phyloP scores from a whole-genome alignment of 805 yeast species.

The Wickerhamiella occidentalis region DNA sequence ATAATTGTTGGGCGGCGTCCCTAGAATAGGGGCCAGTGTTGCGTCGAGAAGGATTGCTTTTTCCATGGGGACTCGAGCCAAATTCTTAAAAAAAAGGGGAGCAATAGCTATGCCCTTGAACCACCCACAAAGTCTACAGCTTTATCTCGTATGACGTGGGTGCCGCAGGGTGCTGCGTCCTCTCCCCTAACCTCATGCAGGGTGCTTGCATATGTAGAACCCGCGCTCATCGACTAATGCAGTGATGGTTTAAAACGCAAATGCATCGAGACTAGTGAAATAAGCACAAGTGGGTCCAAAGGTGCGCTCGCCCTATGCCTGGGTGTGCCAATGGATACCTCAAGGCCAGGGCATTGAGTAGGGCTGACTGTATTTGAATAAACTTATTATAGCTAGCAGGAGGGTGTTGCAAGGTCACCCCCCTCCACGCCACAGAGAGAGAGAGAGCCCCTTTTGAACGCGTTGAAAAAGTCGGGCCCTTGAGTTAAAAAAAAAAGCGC shows the following conservation, averaged over 20 bases:
- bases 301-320: not conserved
- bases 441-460: not conserved
- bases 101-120: no score
- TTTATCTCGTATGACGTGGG: not conserved
- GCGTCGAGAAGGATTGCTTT: no score
- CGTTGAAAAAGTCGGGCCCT: not conserved
- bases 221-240: constrained; percentile 4
- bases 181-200: not conserved
- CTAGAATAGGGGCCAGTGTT: no score
- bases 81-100: no score
- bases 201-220: constrained; percentile 3
- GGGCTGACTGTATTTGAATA: not conserved
- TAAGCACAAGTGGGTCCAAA: constrained; percentile 1
- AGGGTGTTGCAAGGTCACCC: not conserved
- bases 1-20: constrained; percentile 1
- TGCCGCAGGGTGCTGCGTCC: not conserved
- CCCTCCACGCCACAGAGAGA: not conserved
- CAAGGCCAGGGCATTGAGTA: not conserved
- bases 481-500: not conserved
- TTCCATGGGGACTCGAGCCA: no score
- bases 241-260: constrained; percentile 3
- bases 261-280: constrained; percentile 2
- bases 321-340: no score
- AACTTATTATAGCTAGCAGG: not conserved
- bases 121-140: no score